Base-by-base conservation (phyloP, 2,329 filamentous ascomycete genomes). In the Ascochyta pisi region DNA sequence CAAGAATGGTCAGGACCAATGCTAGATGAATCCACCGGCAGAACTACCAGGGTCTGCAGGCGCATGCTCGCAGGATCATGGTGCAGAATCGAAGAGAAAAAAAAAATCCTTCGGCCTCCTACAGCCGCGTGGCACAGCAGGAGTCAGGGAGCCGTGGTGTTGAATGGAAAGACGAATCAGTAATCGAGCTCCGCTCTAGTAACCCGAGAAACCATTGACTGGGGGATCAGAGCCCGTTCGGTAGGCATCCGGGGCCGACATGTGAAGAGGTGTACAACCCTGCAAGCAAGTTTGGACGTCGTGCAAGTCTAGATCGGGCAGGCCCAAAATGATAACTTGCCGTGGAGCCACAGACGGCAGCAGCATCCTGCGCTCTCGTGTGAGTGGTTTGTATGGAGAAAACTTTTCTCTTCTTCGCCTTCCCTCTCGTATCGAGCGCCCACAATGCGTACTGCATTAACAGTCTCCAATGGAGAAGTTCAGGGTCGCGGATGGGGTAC, bases 401-500 rank as follows among this genome's bases (percentile, higher is more conserved):
- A 41, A 27, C 19, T 29, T 33, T 13, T 35, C 13, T 33, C 19
- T 27, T 16, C 29, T 10, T 45, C 33, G 24, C 31, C 22, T 35
- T 23, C 23, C 16, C 22, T 34, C 37, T 55, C 41, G 47, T 42
- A 43, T 50, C 47, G 46, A 56, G 16, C 47, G 7, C n/a, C 26
- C 38, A n/a, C 38, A 24, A 50, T 56, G 29, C 44, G 22, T 23
- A 13, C 29, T 35, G 45, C 44, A 38, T 31, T 16, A 35, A 29
- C 16, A 43, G 35, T 16, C 47, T 42, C 43, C 47, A 39, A 51
- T 51, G 37, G 42, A 56, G 47, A 56, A 56, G 37, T 48, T 35
- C 47, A 56, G 53, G 52, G 47, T 56, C 53, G 53, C 53, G 47
- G 53, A 56, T 37, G 42, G 42, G 53, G 42, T 19, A 13, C 42